Evolutionary conservation across 306 rosid genomes (phyloP), one percentile per base, ranked within the genome.

Genomic region (Pterocarpus santalinus): DNA sequence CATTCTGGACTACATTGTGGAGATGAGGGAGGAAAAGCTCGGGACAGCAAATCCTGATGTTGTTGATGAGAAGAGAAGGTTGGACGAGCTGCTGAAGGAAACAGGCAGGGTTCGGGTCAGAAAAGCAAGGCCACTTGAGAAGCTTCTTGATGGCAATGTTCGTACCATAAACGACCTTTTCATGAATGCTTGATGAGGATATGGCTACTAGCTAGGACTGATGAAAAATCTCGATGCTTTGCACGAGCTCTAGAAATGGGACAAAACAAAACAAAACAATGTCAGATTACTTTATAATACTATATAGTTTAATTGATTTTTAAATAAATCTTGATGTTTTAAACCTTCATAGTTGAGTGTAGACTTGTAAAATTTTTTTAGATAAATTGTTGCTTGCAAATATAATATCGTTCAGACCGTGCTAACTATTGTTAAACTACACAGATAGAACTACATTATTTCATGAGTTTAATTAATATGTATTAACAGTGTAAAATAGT

Each of bases 11-110:
- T 73, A 82, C 77, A 91, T 96, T 13, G 92, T 92, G 5, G 89
- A 64, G 49, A 87, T 80, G 88, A 91, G 99, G 67, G 98, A 93
- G 75, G 96, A 93, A 85, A 96, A 92, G 49, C 97, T 96, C 4
- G 99, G 99, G 65, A 96, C 99, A 14, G 98, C 97, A 57, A 90
- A 92, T 87, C 88, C 98, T 8, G 99, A 93, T 49, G 98, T 96
- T 44, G 90, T 78, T 58, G 97, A 96, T 71, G 99, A 96, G 89
- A 96, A 90, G 81, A 92, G 89, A 84, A 96, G 99, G 86, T 79
- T 96, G 90, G 83, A 90, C 0, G 91, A 89, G 84, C 76, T 93
- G 84, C 80, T 96, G 85, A 96, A 92, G 93, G 98, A 96, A 86
- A 87, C 97, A 12, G 98, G 99, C 44, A 89, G 87, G 80, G 92